Evolutionary conservation across 345 rosid species (phyloP).

Genomic region (Populus simonii): DNA sequence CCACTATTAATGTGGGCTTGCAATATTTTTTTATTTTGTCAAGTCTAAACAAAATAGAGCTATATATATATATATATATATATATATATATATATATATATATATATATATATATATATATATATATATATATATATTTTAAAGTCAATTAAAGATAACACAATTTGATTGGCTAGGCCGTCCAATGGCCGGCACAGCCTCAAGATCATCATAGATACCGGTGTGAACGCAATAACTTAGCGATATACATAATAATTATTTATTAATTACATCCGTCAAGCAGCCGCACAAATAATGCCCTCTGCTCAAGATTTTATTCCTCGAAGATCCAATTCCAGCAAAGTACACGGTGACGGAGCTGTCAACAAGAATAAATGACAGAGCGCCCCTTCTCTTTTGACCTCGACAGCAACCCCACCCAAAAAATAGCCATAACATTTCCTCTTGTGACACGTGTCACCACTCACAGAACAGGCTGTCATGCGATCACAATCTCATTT

Average conservation of each 20-base stretch:
- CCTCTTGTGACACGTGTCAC: slow-evolving; percentile 4
- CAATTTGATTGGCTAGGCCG: neutral
- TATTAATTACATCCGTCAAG: no score
- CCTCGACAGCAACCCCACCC: neutral
- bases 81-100: no score
- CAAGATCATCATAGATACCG: neutral
- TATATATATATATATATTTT: no score
- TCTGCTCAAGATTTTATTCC: slow-evolving; percentile 8
- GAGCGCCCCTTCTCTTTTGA: neutral
- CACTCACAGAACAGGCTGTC: slow-evolving; percentile 21
- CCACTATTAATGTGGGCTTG: no score
- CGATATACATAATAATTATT: no score
- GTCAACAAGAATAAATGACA: slow-evolving; percentile 21
- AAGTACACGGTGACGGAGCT: slow-evolving; percentile 18
- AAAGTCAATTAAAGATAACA: neutral
- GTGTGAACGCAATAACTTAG: slow-evolving; percentile 9
- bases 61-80: no score
- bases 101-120: no score
- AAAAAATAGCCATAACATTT: neutral
- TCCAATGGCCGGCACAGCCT: slow-evolving; percentile 11
- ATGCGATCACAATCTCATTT: neutral
- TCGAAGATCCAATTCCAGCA: neutral
- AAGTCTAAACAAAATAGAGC: no score
- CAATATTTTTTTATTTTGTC: no score
- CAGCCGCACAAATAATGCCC: neutral